Evolutionary conservation across 2,329 filamentous ascomycete genomes (phyloP), one percentile per base, ranked within the genome.

Genomic region (Sphaerulina musiva): DNA sequence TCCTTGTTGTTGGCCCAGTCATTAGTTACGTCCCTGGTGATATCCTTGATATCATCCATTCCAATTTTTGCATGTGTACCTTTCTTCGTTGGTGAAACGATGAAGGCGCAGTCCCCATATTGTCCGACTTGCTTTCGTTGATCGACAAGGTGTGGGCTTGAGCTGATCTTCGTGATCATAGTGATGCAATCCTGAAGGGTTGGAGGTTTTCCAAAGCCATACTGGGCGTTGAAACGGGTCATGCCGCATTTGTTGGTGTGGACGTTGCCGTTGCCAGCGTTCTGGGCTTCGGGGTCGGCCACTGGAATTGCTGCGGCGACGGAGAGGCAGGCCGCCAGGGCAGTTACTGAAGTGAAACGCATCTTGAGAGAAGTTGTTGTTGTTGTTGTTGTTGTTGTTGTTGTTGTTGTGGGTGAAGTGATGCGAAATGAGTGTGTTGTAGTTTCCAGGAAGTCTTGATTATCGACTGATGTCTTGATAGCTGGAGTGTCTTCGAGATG

Each of bases 31-130:
- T 50, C 39, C 23, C 44, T 23, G 10, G 44, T 20, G 23, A 50
- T 31, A 31, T 50, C 48, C n/a, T 50, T 38, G 26, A 50, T 50
- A 29, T 50, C 48, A 14, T n/a, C 26, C 6, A 9, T 50, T 4
- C 48, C 48, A n/a, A 50, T 50, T 3, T 32, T 43, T 4, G 38
- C 48, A 34, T 8, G 1, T 38, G 43, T 6, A 5, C 48, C 48
- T 4, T 6, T 6, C 10, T 3, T 43, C 12, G 44, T 39, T 6
- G 48, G 48, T 31, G 41, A 26, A 3, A 39, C 48, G n/a, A 9
- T 26, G 39, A 50, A 50, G 20, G 38, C 38, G 39, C 48, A 50
- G 39, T 41, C 38, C 5, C 48, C 48, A 29, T 43, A 50, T 7
- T 29, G 14, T 43, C 4, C 17, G 10, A 6, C 43, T 20, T 8